Evolutionary conservation across 441 rosid genomes (phyloP).

Genomic region (Manihot esculenta): DNA sequence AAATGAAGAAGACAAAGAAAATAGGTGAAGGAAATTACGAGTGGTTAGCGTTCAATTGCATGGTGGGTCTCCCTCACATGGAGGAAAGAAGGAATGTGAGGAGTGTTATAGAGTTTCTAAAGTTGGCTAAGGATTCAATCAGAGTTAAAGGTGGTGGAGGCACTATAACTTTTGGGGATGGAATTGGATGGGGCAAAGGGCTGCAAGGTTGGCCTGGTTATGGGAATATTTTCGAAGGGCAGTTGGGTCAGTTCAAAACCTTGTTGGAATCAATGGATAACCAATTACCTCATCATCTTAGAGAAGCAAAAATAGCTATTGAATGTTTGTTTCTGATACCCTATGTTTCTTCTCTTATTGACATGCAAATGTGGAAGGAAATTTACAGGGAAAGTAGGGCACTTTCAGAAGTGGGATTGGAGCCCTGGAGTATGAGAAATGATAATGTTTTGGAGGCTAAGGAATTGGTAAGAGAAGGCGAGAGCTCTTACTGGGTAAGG

Average conservation of each 20-base stretch:
- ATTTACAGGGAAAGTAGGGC: conserved; percentile 3
- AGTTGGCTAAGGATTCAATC: conserved; percentile 26
- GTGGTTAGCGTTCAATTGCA: conserved; percentile 45
- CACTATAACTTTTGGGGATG: conserved; percentile 27
- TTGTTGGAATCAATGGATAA: conserved; percentile 33
- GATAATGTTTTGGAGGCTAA: conserved; percentile 30
- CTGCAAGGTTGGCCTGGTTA: conserved; percentile 7
- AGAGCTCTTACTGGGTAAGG: conserved; percentile 28
- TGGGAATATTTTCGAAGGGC: conserved; percentile 24
- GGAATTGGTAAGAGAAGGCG: conserved; percentile 30
- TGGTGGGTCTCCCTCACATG: conserved; percentile 38
- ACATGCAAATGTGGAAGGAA: conserved; percentile 23
- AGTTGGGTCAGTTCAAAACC: conserved; percentile 27
- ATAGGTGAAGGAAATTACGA: conserved; percentile 21
- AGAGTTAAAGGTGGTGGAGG: conserved; percentile 18
- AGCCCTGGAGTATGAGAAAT: conserved; percentile 22
- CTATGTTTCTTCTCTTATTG: conserved; percentile 25
- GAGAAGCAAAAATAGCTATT: conserved; percentile 40
- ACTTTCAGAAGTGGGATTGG: conserved; percentile 18
- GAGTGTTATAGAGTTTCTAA: conserved; percentile 26
- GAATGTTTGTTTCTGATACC: conserved; percentile 40
- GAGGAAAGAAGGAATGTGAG: conserved; percentile 11
- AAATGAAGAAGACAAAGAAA: conserved; percentile 22
- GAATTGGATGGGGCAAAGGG: conserved; percentile 15
- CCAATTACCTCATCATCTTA: conserved; percentile 26